Conservation (phyloP, 768 basidiomycete species). For the Tremella fuciformis region DNA sequence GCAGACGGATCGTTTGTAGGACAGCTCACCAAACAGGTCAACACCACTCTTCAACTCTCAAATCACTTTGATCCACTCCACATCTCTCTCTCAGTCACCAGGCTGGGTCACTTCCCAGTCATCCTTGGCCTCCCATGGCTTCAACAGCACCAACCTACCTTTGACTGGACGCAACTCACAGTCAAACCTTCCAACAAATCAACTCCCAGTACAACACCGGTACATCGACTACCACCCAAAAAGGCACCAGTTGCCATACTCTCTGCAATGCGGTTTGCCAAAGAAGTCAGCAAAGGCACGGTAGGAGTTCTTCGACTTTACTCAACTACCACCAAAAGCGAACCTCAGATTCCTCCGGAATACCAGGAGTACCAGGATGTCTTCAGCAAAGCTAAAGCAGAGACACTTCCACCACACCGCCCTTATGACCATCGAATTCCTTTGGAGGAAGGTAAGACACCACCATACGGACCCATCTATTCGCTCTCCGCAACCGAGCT, state of each 20-base stretch:
- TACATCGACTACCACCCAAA: not conserved
- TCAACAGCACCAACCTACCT: not conserved
- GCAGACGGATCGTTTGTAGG: too few species aligned
- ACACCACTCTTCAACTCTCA: too few species aligned
- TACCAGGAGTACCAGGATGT: conserved; percentile 19
- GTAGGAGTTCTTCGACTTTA: too few species aligned
- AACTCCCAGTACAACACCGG: not conserved
- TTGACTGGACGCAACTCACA: too few species aligned
- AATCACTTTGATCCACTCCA: not conserved
- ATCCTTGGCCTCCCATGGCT: conserved; percentile 1
- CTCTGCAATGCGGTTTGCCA: too few species aligned
- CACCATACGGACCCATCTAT: conserved; percentile 30
- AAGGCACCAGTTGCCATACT: too few species aligned
- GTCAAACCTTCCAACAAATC: too few species aligned
- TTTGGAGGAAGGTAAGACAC: conserved; percentile 22
- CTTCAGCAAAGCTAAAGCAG: conserved; percentile 21
- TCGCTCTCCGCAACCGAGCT: conserved; percentile 29
- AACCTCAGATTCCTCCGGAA: not conserved
- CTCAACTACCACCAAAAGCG: too few species aligned
- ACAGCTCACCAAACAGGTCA: too few species aligned
- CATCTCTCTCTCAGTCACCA: not conserved
- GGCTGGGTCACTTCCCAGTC: not conserved
- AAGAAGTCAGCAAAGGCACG: too few species aligned
- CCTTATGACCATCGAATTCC: conserved; percentile 32
- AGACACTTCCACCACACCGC: conserved; percentile 22